A percentile compares a stretch with the other conserved stretches of the same genome.
phyloP scores from a whole-genome alignment of 2,329 filamentous ascomycete genomes.

The Apiospora aurea region DNA sequence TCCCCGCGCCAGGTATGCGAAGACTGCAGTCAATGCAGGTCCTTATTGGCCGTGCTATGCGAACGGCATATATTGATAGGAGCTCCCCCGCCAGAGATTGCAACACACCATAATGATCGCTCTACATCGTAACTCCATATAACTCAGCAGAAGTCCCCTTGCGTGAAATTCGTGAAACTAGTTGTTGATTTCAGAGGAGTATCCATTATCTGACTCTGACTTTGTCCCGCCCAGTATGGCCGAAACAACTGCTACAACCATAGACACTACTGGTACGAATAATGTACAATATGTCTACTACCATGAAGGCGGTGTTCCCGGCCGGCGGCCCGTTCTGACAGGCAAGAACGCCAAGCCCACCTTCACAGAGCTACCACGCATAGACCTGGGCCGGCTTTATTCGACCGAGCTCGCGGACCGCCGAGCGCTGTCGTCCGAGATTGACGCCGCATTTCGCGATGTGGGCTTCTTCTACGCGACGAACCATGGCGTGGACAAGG shows the following conservation, averaged over 20 bases:
- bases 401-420: constrained; percentile 6
- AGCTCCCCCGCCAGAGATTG: not conserved
- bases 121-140: not conserved
- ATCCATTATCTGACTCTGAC: not conserved
- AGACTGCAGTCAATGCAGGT: not conserved
- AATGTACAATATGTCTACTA: constrained; percentile 24
- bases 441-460: constrained; percentile 20
- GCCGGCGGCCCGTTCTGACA: constrained; percentile 23
- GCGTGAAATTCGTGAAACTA: no score
- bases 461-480: constrained; percentile 28
- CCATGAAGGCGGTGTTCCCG: constrained; percentile 25
- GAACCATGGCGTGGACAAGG: constrained; percentile 23
- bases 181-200: not conserved
- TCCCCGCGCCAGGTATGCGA: not conserved
- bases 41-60: not conserved
- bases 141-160: not conserved
- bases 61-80: not conserved
- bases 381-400: constrained; percentile 24
- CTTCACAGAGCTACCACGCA: constrained; percentile 22
- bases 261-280: not conserved
- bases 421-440: constrained; percentile 17
- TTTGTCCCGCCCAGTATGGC: not conserved
- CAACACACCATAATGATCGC: not conserved
- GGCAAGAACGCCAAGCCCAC: constrained; percentile 25
- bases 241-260: not conserved